A percentile compares a stretch with the other conserved stretches of the same genome.
Evolutionary conservation across 441 rosid genomes (phyloP).

Genomic region (Eruca vesicaria): DNA sequence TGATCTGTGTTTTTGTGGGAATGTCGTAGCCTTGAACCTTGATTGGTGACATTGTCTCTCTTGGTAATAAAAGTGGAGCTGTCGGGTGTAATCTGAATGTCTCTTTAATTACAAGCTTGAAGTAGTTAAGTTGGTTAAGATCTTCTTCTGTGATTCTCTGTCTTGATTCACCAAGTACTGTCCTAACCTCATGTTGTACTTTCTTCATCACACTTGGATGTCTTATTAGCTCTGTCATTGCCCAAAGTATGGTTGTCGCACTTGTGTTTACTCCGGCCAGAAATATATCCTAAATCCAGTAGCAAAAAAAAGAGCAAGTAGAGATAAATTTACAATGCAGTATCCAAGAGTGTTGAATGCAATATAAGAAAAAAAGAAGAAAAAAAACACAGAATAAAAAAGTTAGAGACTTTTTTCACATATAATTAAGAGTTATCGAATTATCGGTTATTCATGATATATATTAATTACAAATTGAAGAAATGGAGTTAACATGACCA

Average conservation of each 20-base stretch:
- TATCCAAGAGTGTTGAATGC: neutral
- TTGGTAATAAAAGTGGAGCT: slow-evolving; percentile 51
- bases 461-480: neutral
- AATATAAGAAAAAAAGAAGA: neutral
- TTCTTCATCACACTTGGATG: slow-evolving; percentile 50
- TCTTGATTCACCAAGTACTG: slow-evolving; percentile 32
- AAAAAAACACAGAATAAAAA: neutral
- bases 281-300: slow-evolving; percentile 41
- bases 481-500: neutral
- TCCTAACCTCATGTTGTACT: slow-evolving; percentile 55
- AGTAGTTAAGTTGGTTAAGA: slow-evolving; percentile 44
- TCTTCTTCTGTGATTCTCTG: slow-evolving; percentile 39
- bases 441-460: neutral
- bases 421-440: neutral
- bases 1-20: slow-evolving; percentile 36
- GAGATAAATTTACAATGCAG: neutral
- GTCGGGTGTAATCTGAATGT: slow-evolving; percentile 64
- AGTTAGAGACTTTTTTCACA: neutral
- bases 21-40: slow-evolving; percentile 45
- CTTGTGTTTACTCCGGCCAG: slow-evolving; percentile 49
- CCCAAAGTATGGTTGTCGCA: slow-evolving; percentile 46
- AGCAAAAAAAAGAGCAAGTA: neutral
- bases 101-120: slow-evolving; percentile 56
- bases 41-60: slow-evolving; percentile 45
- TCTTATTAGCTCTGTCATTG: slow-evolving; percentile 50